Conservation (phyloP, 768 basidiomycete genomes). For the Omphalotus guepiniiformis region DNA sequence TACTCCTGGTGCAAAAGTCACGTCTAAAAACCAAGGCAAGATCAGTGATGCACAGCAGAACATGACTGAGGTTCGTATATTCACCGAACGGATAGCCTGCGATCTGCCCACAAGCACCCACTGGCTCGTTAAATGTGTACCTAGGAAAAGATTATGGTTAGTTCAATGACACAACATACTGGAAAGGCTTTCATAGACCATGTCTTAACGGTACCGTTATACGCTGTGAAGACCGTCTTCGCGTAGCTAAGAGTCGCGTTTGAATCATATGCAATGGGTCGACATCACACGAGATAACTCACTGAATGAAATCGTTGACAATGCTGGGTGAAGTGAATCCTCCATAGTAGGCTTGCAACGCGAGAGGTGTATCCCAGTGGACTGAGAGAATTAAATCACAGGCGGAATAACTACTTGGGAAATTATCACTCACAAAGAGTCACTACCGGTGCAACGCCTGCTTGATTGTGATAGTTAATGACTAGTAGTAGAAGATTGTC, state of each 20-base stretch:
- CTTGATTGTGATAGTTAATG: constrained; percentile 39
- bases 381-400: constrained; percentile 21
- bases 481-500: constrained; percentile 21
- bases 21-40: constrained; percentile 29
- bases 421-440: constrained; percentile 40
- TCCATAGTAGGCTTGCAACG: constrained; percentile 44
- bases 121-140: constrained; percentile 53
- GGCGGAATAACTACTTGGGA: neutral
- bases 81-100: constrained; percentile 39
- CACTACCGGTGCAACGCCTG: constrained; percentile 41
- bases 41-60: too few relatives aligned
- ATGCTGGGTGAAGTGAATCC: constrained; percentile 42
- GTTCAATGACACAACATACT: neutral
- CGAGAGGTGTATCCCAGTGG: constrained; percentile 48
- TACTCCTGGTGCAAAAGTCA: constrained; percentile 36
- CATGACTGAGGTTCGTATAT: too few relatives aligned
- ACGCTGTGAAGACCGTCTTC: constrained; percentile 44
- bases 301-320: constrained; percentile 47
- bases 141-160: constrained; percentile 14
- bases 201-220: constrained; percentile 44
- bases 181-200: constrained; percentile 31
- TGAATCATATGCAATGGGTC: neutral
- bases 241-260: constrained; percentile 34
- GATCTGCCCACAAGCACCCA: constrained; percentile 36
- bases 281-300: constrained; percentile 6